Evolutionary conservation across 257 asterid species (phyloP).

Genomic region (Forsythia viridissima): DNA sequence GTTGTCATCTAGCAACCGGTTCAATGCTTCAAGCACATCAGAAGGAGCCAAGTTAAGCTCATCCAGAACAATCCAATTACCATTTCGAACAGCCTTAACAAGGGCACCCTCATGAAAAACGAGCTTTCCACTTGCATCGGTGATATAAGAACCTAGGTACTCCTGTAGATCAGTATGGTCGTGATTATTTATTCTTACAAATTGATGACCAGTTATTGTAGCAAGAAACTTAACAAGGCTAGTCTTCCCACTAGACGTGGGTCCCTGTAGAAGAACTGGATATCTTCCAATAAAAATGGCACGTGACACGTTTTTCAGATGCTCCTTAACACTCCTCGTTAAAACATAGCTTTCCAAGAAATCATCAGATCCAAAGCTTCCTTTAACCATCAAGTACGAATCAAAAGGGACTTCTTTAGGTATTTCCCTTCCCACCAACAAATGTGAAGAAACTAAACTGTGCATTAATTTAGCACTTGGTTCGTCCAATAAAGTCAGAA

Average conservation of each 20-base stretch:
- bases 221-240: conserved; percentile 93
- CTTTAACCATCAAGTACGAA: conserved; percentile 41
- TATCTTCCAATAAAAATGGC: conserved; percentile 77
- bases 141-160: conserved; percentile 87
- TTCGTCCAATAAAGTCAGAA: conserved; percentile 66
- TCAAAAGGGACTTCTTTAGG: conserved; percentile 49
- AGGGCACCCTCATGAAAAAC: conserved; percentile 90
- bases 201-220: conserved; percentile 69
- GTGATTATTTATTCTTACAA: conserved; percentile 90
- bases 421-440: conserved; percentile 55
- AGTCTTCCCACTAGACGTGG: conserved; percentile 98
- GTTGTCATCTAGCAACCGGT: conserved; percentile 89
- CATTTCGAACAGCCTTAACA: conserved; percentile 88
- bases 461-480: conserved; percentile 70
- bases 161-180: conserved; percentile 99
- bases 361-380: conserved; percentile 29
- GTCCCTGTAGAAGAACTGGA: conserved; percentile 95
- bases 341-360: conserved; percentile 45
- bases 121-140: conserved; percentile 87
- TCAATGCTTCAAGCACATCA: conserved; percentile 94
- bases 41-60: conserved; percentile 98
- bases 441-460: conserved; percentile 46
- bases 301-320: conserved; percentile 71
- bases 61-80: conserved; percentile 96
- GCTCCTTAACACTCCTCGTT: conserved; percentile 74